Conservation (phyloP, 1,284 basidiomycete species). For the Quambalaria eucalypti region DNA sequence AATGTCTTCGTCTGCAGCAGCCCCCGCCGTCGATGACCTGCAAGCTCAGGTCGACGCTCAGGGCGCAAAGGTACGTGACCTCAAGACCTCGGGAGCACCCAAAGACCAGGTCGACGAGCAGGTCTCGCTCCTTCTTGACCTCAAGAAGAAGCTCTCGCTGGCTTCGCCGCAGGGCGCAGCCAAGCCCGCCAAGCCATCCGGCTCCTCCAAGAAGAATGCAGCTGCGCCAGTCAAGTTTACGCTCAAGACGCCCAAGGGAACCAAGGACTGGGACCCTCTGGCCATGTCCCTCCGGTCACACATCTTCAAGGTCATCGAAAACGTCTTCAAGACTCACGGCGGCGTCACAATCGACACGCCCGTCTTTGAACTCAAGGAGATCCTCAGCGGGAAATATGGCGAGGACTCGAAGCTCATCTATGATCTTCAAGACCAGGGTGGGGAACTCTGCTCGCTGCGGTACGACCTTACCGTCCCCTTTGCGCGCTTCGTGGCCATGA, state of each 20-base stretch:
- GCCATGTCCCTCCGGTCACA: constrained; percentile 86
- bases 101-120: constrained; percentile 22
- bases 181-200: constrained; percentile 9
- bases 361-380: constrained; percentile 93
- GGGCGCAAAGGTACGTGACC: constrained; percentile 30
- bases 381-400: constrained; percentile 71
- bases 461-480: constrained; percentile 98
- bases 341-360: constrained; percentile 91
- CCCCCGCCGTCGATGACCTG: no score
- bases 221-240: constrained; percentile 31
- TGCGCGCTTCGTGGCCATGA: constrained; percentile 91
- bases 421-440: constrained; percentile 96
- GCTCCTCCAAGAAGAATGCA: not conserved
- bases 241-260: constrained; percentile 61
- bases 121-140: constrained; percentile 23
- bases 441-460: constrained; percentile 84
- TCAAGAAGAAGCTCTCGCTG: constrained; percentile 28
- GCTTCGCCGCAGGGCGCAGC: constrained; percentile 8
- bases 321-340: constrained; percentile 79
- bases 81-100: constrained; percentile 23
- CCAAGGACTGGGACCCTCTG: constrained; percentile 86
- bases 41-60: constrained; percentile 24
- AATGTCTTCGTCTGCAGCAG: no score
- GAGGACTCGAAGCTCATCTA: constrained; percentile 98
- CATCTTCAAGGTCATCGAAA: constrained; percentile 80